Evolutionary conservation across 2,329 filamentous ascomycete genomes (phyloP).

Genomic region (Trichoderma sp.): DNA sequence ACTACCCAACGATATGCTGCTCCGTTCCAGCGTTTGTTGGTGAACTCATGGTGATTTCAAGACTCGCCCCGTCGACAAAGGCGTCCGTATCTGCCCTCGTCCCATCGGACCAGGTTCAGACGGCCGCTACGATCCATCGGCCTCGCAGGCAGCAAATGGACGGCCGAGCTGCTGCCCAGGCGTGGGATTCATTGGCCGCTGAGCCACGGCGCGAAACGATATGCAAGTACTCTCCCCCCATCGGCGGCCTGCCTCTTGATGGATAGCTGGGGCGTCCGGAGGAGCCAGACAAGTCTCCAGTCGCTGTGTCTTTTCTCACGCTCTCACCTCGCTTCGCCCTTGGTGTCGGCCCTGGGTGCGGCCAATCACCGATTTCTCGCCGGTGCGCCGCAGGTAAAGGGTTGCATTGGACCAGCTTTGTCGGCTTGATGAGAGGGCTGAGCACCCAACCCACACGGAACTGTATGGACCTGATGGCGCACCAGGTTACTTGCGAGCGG

Average conservation of each 20-base stretch:
- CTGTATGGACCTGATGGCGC: too few species aligned
- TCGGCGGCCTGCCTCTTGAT: neutral
- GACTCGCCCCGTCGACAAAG: too few species aligned
- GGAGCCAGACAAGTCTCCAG: neutral
- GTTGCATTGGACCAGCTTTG: neutral
- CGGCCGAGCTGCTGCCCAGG: slow-evolving; percentile 18
- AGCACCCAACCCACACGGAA: neutral
- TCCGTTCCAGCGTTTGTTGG: too few species aligned
- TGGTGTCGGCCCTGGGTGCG: neutral
- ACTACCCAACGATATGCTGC: too few species aligned
- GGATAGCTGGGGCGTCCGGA: neutral
- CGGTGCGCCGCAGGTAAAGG: neutral
- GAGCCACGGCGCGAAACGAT: slow-evolving; percentile 15
- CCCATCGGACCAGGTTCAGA: slow-evolving; percentile 6
- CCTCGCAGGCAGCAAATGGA: slow-evolving; percentile 22
- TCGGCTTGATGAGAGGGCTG: neutral
- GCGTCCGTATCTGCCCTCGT: neutral
- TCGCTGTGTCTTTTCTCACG: neutral
- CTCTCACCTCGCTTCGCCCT: neutral
- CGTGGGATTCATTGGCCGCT: slow-evolving; percentile 26
- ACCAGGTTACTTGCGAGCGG: neutral
- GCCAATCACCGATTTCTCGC: neutral
- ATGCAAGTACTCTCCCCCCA: slow-evolving; percentile 8
- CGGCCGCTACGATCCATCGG: slow-evolving; percentile 19
- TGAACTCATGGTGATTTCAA: too few species aligned